Evolutionary conservation across 371 early-diverging fungal genomes (phyloP).

Genomic region (Mucor sp.): DNA sequence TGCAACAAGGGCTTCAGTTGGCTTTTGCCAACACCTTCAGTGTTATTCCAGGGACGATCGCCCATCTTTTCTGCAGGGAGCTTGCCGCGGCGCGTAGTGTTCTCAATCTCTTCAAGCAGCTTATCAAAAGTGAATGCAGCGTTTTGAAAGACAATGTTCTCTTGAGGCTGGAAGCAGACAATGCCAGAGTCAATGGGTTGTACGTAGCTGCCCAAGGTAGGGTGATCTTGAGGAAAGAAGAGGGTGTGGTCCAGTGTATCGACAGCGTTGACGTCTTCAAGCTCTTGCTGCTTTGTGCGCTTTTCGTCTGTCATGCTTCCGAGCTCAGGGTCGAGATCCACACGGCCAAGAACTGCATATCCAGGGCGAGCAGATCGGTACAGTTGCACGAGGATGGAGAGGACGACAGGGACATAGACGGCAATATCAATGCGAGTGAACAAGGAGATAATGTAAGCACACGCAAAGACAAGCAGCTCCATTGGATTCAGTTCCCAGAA

Average conservation of each 20-base stretch:
- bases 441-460: conserved; percentile 55
- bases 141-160: conserved; percentile 77
- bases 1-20: conserved; percentile 53
- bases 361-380: conserved; percentile 69
- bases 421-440: conserved; percentile 68
- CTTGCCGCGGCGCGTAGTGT: conserved; percentile 36
- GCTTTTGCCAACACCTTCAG: conserved; percentile 24
- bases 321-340: conserved; percentile 14
- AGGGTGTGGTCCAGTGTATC: conserved; percentile 1
- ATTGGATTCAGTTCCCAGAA: conserved; percentile 43
- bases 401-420: conserved; percentile 65
- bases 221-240: conserved; percentile 26
- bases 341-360: conserved; percentile 35
- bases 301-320: background rate
- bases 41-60: conserved; percentile 51
- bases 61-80: conserved; percentile 33
- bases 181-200: conserved; percentile 56
- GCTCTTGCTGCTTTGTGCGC: background rate
- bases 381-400: conserved; percentile 68
- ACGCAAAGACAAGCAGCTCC: conserved; percentile 39
- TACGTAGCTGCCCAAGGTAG: conserved; percentile 19
- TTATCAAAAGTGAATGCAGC: conserved; percentile 51
- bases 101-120: conserved; percentile 42
- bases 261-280: background rate
- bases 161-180: conserved; percentile 67